phyloP scores from a whole-genome alignment of 106 monocot species.

The Alisma plantagoaquatica region DNA sequence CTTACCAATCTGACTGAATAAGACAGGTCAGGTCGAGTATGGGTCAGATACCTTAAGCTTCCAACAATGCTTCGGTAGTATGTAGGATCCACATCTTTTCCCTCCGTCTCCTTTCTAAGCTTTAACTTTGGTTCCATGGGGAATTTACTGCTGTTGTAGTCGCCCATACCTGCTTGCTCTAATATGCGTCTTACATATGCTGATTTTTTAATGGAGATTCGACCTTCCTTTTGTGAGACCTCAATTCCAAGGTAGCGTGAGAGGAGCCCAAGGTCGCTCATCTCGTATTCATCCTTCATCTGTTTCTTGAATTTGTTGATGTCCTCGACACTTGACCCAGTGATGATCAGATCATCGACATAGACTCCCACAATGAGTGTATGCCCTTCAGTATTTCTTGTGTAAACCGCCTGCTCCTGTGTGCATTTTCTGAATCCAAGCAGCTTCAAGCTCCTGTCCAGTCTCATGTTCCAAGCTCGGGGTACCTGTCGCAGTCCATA shows the following conservation, averaged over 20 bases:
- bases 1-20: neutral
- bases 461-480: neutral
- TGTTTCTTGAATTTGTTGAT: neutral
- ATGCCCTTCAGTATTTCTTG: no score
- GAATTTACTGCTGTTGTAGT: neutral
- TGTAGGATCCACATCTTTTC: neutral
- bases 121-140: conserved; percentile 1
- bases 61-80: conserved; percentile 9
- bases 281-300: neutral
- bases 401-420: no score
- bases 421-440: no score
- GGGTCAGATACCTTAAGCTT: conserved; percentile 10
- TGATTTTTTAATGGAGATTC: neutral
- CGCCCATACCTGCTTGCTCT: neutral
- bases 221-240: neutral
- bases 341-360: neutral
- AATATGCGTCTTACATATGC: neutral
- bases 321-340: neutral
- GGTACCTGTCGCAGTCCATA: neutral
- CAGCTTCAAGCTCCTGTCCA: no score
- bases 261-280: neutral
- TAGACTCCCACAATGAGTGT: neutral
- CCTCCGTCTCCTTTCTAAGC: neutral
- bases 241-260: neutral
- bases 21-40: neutral